Evolutionary conservation across 2,329 filamentous ascomycete species (phyloP), one percentile per base, ranked within the genome.

Genomic region (Apiospora arundinis): DNA sequence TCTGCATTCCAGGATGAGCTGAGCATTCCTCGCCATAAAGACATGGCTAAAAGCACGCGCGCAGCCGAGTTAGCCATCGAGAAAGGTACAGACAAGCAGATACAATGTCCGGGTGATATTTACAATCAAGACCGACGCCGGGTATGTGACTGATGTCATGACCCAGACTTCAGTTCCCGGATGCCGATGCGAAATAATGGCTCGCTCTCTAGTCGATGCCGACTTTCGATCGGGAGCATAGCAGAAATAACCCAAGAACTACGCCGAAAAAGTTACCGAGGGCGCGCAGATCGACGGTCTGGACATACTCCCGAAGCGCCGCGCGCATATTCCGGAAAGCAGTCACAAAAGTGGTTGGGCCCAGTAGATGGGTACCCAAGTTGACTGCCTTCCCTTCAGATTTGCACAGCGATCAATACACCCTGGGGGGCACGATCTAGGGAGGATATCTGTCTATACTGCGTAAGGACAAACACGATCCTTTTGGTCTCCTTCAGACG

Each of bases 331-430:
- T 23, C 37, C 63, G 21, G 44, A 8, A 37, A n/a, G 8, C 63
- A 66, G 8, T 44, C 63, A 18, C 21, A 9, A 8, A 23, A 9
- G 21, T 66, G 63, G 37, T 21, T 32, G 32, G 18, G 9, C 37
- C 37, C 63, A 21, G 21, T 4, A n/a, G 21, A 32, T 3, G 63
- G 37, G 8, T 37, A 44, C 21, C 37, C 44, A 44, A 21, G 63
- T 44, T 21, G 68, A 75, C 0, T 82, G 80, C 74, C 78, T 80
- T 70, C 81, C 82, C 72, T 78, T 83, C 70, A 83, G 82, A 75
- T 83, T 77, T 76, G 70, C 74, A 78, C 4, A 76, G 77, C 68
- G 77, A 78, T 60, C 78, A 80, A 72, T 71, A 77, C 65, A 74
- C 77, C 3, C 72, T 80, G 21, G 75, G 72, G 0, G 78, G n/a